A percentile compares a stretch with the other conserved stretches of the same genome.
Evolutionary conservation across 2,329 filamentous ascomycete species (phyloP).

Genomic region (Rugonectria rugulosa): DNA sequence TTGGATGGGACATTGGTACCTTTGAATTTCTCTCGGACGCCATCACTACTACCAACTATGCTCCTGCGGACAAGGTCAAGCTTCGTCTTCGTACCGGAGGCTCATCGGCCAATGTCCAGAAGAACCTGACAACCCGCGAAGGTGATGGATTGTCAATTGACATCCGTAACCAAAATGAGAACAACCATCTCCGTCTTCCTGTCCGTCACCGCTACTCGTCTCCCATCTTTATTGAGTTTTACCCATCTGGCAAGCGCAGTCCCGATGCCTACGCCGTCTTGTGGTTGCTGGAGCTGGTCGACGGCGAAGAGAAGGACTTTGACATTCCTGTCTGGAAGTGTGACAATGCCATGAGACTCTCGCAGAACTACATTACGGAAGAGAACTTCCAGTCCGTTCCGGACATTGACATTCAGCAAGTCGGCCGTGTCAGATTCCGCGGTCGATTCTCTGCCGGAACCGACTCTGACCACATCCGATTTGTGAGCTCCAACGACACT

Average conservation of each 20-base stretch:
- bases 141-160: slow-evolving; percentile 61
- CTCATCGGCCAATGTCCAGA: slow-evolving; percentile 74
- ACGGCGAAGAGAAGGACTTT: slow-evolving; percentile 79
- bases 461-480: slow-evolving; percentile 83
- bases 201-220: slow-evolving; percentile 91
- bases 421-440: slow-evolving; percentile 82
- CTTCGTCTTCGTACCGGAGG: slow-evolving; percentile 85
- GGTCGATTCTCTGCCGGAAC: slow-evolving; percentile 89
- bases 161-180: slow-evolving; percentile 52
- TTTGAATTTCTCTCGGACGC: slow-evolving; percentile 83
- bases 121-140: slow-evolving; percentile 66
- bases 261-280: slow-evolving; percentile 79
- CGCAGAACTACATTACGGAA: slow-evolving; percentile 91
- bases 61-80: slow-evolving; percentile 72
- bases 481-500: slow-evolving; percentile 85
- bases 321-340: slow-evolving; percentile 93
- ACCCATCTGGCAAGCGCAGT: slow-evolving; percentile 71
- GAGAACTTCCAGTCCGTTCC: slow-evolving; percentile 74
- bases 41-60: slow-evolving; percentile 71
- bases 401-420: slow-evolving; percentile 78
- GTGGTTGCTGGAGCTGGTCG: slow-evolving; percentile 86
- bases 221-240: slow-evolving; percentile 88
- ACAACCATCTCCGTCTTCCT: slow-evolving; percentile 72
- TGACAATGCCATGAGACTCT: slow-evolving; percentile 75
- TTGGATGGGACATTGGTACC: slow-evolving; percentile 95